Evolutionary conservation across 805 yeast species (phyloP).

Genomic region (Schizosaccharomyces octosporus): DNA sequence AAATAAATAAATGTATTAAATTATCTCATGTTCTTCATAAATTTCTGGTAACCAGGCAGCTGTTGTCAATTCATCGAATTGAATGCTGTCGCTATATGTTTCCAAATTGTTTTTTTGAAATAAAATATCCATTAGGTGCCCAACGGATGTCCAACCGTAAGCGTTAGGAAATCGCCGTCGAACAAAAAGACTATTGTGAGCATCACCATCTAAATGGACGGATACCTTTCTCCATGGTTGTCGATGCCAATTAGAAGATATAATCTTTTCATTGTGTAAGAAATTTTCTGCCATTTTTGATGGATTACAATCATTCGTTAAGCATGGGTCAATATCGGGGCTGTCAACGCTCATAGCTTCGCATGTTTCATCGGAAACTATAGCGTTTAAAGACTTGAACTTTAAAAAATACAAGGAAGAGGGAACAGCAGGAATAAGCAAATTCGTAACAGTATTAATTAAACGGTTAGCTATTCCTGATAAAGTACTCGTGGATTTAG

Average conservation of each 20-base stretch:
- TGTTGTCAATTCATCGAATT: not conserved
- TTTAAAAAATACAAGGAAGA: not conserved
- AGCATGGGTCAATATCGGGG: not conserved
- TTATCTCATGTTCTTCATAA: not conserved
- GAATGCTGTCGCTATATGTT: not conserved
- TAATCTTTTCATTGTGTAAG: conserved; percentile 37
- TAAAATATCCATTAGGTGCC: conserved; percentile 48
- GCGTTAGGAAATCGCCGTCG: conserved; percentile 77
- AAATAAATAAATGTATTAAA: not conserved
- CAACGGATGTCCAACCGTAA: conserved; percentile 79
- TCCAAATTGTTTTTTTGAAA: conserved; percentile 9
- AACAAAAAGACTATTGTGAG: conserved; percentile 80
- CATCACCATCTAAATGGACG: conserved; percentile 70
- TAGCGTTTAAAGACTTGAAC: not conserved
- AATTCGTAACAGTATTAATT: not conserved
- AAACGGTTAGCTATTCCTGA: not conserved
- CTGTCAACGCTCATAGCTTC: not conserved
- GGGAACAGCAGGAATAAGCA: not conserved
- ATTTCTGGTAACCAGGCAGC: not conserved
- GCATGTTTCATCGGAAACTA: not conserved
- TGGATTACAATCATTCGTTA: conserved; percentile 3
- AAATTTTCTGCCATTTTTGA: conserved; percentile 13
- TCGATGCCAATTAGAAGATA: conserved; percentile 74
- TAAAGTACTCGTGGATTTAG: not conserved
- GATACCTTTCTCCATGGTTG: conserved; percentile 81